phyloP scores from a whole-genome alignment of 2,329 filamentous ascomycete species.

The Epichloe typhina region DNA sequence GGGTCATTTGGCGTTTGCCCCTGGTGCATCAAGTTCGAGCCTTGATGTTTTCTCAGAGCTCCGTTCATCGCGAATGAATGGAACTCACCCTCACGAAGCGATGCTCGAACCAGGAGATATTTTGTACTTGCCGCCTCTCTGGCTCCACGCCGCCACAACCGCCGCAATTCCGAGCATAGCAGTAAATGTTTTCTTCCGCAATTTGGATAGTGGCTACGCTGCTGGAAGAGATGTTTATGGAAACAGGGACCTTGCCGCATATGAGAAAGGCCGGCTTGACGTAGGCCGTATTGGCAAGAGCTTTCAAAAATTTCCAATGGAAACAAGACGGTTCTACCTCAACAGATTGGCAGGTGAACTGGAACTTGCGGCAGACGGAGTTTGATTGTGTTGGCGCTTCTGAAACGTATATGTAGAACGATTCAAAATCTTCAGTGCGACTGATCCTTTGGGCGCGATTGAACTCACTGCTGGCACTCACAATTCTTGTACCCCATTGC shows the following conservation, averaged over 20 bases:
- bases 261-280: conserved; percentile 68
- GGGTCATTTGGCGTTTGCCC: conserved; percentile 51
- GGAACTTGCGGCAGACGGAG: conserved; percentile 10
- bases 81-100: conserved; percentile 53
- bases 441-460: too few relatives aligned
- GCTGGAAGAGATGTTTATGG: conserved; percentile 74
- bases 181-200: conserved; percentile 82
- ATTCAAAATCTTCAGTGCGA: too few relatives aligned
- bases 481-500: too few relatives aligned
- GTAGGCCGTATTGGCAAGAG: conserved; percentile 50
- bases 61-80: conserved; percentile 23
- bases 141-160: conserved; percentile 65
- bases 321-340: conserved; percentile 64
- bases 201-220: conserved; percentile 54
- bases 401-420: background rate
- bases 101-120: conserved; percentile 58
- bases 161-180: conserved; percentile 51
- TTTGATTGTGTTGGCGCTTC: conserved; percentile 10
- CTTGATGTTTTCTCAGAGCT: conserved; percentile 53
- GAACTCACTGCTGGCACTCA: too few relatives aligned
- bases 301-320: conserved; percentile 51
- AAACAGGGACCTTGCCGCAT: conserved; percentile 72
- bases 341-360: conserved; percentile 59
- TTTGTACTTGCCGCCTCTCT: conserved; percentile 69
- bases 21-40: conserved; percentile 69